These are phyloP conservation scores for Silene coronaria DNA, from an alignment of 179 eudicot genomes.

Conservation along the genomic window DNA sequence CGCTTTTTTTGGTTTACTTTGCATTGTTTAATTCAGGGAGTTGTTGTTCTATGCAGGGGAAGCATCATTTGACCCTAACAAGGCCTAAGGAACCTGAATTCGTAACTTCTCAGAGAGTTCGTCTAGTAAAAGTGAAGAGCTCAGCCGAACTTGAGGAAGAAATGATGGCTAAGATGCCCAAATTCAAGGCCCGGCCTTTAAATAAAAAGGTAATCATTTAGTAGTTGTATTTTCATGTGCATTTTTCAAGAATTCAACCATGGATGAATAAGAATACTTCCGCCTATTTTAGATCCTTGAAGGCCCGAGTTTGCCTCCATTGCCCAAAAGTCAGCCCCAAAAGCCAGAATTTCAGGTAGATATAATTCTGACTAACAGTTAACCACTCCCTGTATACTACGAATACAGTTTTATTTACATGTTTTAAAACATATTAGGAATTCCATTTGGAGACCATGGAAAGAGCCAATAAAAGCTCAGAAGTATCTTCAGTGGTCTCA, in stretches of 20 bases:
- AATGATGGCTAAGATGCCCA: conserved; percentile 96
- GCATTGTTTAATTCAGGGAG: conserved; percentile 27
- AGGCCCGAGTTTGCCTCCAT: conserved; percentile 60
- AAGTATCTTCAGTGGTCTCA: conserved; percentile 59
- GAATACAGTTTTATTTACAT: neutral
- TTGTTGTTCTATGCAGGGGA: conserved; percentile 33
- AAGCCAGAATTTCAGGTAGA: conserved; percentile 69
- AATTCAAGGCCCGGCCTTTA: conserved; percentile 81
- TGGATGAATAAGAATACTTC: neutral
- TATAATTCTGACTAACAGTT: neutral
- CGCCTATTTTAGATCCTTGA: conserved; percentile 56
- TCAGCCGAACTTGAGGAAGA: conserved; percentile 93
- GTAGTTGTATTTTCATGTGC: neutral
- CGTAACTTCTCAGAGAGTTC: conserved; percentile 73
- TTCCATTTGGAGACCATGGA: conserved; percentile 79
- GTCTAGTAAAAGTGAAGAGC: conserved; percentile 67
- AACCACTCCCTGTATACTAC: neutral
- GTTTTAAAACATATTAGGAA: conserved; percentile 36
- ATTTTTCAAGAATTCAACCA: neutral
- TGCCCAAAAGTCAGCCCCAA: conserved; percentile 65
- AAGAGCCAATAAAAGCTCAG: conserved; percentile 68
- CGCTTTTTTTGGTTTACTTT: neutral
- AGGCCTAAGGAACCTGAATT: conserved; percentile 91
- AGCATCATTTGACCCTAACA: conserved; percentile 62
- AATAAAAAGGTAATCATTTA: conserved; percentile 62